phyloP scores from a whole-genome alignment of 441 rosid species.

The Mallotus japonicus region DNA sequence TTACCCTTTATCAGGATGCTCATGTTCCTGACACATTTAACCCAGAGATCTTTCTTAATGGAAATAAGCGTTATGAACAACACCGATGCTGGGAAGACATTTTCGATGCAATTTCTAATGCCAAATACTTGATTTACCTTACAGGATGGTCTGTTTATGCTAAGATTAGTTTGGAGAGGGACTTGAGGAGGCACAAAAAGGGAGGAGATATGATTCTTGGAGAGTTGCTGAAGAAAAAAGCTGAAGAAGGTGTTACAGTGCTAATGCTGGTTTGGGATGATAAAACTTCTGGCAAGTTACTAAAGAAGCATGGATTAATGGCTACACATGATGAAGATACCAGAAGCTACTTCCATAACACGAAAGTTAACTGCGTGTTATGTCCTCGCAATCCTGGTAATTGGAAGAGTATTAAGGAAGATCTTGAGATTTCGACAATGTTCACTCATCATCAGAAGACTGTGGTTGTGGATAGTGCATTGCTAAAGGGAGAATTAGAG shows the following conservation, averaged over 20 bases:
- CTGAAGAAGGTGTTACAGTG: conserved; percentile 38
- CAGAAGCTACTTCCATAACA: conserved; percentile 27
- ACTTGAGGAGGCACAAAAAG: conserved; percentile 10
- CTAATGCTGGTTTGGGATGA: conserved; percentile 49
- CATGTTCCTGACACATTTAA: conserved; percentile 30
- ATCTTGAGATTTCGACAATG: conserved; percentile 26
- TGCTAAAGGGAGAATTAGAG: not conserved
- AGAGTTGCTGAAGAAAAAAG: conserved; percentile 40
- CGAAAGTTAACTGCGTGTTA: conserved; percentile 30
- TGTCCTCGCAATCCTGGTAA: conserved; percentile 35
- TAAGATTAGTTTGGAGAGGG: conserved; percentile 30
- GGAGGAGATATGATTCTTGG: conserved; percentile 33
- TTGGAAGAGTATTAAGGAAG: conserved; percentile 30
- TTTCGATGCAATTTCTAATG: conserved; percentile 33
- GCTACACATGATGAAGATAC: conserved; percentile 44
- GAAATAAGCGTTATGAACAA: conserved; percentile 21
- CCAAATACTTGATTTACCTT: conserved; percentile 37
- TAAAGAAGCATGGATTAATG: conserved; percentile 41
- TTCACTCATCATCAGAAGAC: conserved; percentile 47
- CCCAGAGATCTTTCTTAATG: conserved; percentile 23
- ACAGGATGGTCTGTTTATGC: conserved; percentile 36
- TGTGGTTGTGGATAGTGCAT: conserved; percentile 32
- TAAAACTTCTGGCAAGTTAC: conserved; percentile 34
- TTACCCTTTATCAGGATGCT: conserved; percentile 43
- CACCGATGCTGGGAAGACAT: conserved; percentile 41